Conservation (phyloP, 2,329 filamentous ascomycete species). For the Podosphaera xanthii region DNA sequence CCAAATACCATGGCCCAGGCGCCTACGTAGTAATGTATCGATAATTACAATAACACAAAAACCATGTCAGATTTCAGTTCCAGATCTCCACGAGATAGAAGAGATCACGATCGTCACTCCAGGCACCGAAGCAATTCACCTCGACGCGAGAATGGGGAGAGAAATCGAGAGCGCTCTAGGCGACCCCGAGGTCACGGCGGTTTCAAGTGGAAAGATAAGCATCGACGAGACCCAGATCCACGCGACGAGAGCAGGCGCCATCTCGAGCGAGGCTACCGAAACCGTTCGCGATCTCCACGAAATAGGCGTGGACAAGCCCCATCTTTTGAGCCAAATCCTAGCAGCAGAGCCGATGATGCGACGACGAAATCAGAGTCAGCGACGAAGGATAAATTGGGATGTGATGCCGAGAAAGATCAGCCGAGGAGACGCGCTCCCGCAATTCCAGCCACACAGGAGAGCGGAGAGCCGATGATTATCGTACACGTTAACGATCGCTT, state of each 20-base stretch:
- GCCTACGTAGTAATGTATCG: too few relatives aligned
- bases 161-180: constrained; percentile 8
- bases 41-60: too few relatives aligned
- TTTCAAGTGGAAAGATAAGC: constrained; percentile 36
- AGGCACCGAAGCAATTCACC: constrained; percentile 20
- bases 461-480: constrained; percentile 64
- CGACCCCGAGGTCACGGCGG: constrained; percentile 16
- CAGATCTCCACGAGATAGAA: too few relatives aligned
- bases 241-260: constrained; percentile 22
- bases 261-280: constrained; percentile 30
- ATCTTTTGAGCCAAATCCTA: constrained; percentile 1
- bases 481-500: constrained; percentile 89
- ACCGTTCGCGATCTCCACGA: constrained; percentile 19
- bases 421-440: constrained; percentile 10
- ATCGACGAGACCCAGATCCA: constrained; percentile 22
- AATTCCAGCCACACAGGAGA: constrained; percentile 7
- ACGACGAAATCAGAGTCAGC: constrained; percentile 4
- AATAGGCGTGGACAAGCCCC: constrained; percentile 9
- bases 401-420: constrained; percentile 3
- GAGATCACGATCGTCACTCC: too few relatives aligned
- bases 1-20: too few relatives aligned
- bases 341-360: constrained; percentile 11
- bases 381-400: not conserved
- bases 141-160: constrained; percentile 18
- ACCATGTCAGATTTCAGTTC: too few relatives aligned